Conservation (phyloP, 306 rosid genomes). For the Gastrolobium bilobum region DNA sequence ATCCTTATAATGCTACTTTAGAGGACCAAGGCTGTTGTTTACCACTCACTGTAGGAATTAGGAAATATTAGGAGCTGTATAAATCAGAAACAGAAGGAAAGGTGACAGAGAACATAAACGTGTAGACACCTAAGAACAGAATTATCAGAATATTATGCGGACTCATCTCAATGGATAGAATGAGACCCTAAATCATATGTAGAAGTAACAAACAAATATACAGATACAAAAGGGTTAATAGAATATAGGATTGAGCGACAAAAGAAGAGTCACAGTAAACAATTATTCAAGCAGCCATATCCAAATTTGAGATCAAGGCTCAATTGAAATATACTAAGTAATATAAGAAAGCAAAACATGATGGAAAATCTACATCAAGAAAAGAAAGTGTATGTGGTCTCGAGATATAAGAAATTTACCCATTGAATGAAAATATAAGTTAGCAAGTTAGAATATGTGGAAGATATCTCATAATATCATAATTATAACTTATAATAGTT, state of each 20-base stretch:
- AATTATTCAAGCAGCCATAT: not conserved
- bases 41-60: not conserved
- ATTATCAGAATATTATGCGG: not conserved
- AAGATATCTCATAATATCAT: too few relatives aligned
- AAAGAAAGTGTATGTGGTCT: not conserved
- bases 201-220: not conserved
- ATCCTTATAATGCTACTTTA: not conserved
- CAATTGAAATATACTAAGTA: not conserved
- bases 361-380: not conserved
- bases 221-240: not conserved
- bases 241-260: not conserved
- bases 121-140: not conserved
- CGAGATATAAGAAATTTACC: not conserved
- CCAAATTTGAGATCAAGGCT: not conserved
- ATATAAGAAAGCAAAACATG: not conserved
- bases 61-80: slow-evolving; percentile 15
- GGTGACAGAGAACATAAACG: not conserved
- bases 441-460: not conserved
- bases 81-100: not conserved
- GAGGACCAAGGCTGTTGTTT: not conserved
- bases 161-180: not conserved
- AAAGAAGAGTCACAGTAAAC: slow-evolving; percentile 2
- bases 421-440: not conserved
- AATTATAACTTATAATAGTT: too few relatives aligned
- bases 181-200: not conserved